phyloP scores from a whole-genome alignment of 768 basidiomycete species.

The Panaeolus papilionaceus region DNA sequence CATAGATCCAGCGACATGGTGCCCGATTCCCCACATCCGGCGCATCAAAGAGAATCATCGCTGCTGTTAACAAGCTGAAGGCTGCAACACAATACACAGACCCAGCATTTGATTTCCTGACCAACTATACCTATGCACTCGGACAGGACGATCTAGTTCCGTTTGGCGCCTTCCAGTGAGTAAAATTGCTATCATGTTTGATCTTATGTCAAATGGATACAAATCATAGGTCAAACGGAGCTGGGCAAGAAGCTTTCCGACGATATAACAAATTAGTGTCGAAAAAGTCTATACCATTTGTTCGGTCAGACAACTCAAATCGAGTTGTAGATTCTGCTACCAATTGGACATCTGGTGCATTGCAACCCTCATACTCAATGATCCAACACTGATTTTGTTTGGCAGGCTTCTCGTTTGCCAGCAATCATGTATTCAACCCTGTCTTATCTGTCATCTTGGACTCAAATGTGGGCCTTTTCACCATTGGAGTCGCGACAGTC shows the following conservation, averaged over 20 bases:
- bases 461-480: slow-evolving; percentile 51
- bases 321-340: slow-evolving; percentile 72
- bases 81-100: slow-evolving; percentile 51
- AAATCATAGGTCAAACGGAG: slow-evolving; percentile 40
- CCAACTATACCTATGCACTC: slow-evolving; percentile 62
- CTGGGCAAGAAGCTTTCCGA: slow-evolving; percentile 56
- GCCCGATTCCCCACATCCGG: slow-evolving; percentile 74
- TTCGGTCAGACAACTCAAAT: slow-evolving; percentile 50
- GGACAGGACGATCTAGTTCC: slow-evolving; percentile 66
- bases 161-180: slow-evolving; percentile 71
- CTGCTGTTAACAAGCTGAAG: slow-evolving; percentile 60
- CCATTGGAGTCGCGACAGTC: neutral
- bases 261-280: slow-evolving; percentile 61
- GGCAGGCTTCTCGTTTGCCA: slow-evolving; percentile 67
- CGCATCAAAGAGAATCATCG: slow-evolving; percentile 47
- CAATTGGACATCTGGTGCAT: slow-evolving; percentile 72
- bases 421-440: slow-evolving; percentile 50
- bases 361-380: neutral
- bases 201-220: neutral
- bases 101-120: slow-evolving; percentile 59
- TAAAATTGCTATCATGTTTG: neutral
- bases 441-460: slow-evolving; percentile 60
- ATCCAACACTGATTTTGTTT: neutral
- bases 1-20: slow-evolving; percentile 81
- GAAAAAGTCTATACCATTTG: slow-evolving; percentile 52